Percentiles rank a stretch among this genome's conserved stretches.
Evolutionary conservation across 2,329 filamentous ascomycete species (phyloP).

Genomic region (Penicillium sclerotigenum): DNA sequence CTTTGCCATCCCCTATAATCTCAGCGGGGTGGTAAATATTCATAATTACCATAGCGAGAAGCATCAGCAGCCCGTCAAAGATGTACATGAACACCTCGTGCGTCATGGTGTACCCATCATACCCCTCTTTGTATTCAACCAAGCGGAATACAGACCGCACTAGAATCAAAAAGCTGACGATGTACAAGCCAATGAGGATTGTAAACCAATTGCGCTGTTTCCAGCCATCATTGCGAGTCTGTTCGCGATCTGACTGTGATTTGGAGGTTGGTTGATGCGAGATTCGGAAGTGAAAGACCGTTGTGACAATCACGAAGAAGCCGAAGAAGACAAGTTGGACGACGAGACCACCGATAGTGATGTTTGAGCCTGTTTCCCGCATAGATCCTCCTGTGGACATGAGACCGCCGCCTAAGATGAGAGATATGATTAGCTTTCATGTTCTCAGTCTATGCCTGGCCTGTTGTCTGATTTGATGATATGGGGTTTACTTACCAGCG

Average conservation of each 20-base stretch:
- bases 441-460: background rate
- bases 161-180: constrained; percentile 24
- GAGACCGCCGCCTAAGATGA: constrained; percentile 28
- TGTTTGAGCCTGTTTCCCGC: constrained; percentile 25
- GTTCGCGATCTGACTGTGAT: constrained; percentile 10
- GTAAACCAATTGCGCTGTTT: constrained; percentile 20
- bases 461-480: background rate
- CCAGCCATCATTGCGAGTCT: constrained; percentile 10
- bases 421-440: background rate
- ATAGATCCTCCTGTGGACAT: constrained; percentile 23
- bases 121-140: constrained; percentile 29
- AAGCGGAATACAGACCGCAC: constrained; percentile 29
- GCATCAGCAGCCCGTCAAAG: constrained; percentile 31
- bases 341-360: constrained; percentile 56
- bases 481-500: constrained; percentile 16
- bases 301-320: constrained; percentile 53
- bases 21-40: constrained; percentile 22
- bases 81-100: constrained; percentile 30
- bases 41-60: constrained; percentile 23
- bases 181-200: constrained; percentile 18
- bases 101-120: constrained; percentile 27
- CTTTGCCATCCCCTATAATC: constrained; percentile 20
- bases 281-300: constrained; percentile 52
- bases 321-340: constrained; percentile 59
- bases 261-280: constrained; percentile 8